phyloP scores from a whole-genome alignment of 1,284 basidiomycete species.

The Marasmius sp. region DNA sequence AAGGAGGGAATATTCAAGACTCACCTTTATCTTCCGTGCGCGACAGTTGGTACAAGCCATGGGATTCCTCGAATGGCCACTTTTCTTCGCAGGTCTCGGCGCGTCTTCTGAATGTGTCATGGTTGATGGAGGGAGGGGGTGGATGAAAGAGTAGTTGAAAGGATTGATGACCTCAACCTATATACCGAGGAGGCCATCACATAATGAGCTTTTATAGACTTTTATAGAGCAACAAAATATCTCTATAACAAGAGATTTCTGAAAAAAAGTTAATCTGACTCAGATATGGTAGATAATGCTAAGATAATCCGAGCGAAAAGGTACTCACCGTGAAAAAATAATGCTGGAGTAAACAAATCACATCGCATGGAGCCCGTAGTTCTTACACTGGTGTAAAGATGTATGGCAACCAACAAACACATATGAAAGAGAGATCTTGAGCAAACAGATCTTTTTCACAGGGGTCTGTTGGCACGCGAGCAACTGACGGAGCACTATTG shows the following conservation, averaged over 20 bases:
- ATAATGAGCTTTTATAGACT: background rate
- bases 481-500: background rate
- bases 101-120: conserved; percentile 1
- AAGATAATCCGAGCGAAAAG: background rate
- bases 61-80: conserved; percentile 2
- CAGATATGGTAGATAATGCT: background rate
- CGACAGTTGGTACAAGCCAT: conserved; percentile 17
- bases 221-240: background rate
- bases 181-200: background rate
- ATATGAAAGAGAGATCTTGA: background rate
- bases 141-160: background rate
- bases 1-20: background rate
- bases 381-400: background rate
- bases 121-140: background rate
- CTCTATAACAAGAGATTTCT: conserved; percentile 1
- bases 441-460: background rate
- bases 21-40: conserved; percentile 15
- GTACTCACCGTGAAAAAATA: background rate
- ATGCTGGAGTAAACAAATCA: background rate
- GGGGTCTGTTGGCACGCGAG: background rate
- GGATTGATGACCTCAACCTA: background rate
- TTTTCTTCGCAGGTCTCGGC: background rate
- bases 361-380: background rate
- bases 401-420: conserved; percentile 1
- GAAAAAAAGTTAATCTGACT: conserved; percentile 1